Evolutionary conservation across 805 yeast species (phyloP).

Genomic region (Nakazawaea molendinolei): DNA sequence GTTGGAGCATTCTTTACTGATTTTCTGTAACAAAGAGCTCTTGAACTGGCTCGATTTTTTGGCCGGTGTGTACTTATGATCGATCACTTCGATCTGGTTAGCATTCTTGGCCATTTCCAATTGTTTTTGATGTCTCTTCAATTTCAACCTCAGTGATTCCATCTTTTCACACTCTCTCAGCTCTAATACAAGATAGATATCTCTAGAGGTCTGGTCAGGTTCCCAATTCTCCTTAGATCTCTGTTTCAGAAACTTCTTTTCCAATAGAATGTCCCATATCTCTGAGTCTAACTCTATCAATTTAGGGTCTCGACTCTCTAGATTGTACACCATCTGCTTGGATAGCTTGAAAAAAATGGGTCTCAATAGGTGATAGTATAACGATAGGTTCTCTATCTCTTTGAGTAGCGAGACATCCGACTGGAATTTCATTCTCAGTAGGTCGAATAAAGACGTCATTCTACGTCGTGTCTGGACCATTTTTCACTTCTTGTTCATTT

Average conservation of each 20-base stretch:
- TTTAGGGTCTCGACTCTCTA: constrained; percentile 38
- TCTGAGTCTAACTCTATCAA: constrained; percentile 34
- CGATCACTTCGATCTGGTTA: constrained; percentile 30
- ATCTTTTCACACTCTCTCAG: constrained; percentile 37
- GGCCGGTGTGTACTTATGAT: constrained; percentile 16
- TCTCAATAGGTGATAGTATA: constrained; percentile 35
- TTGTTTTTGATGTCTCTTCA: constrained; percentile 34
- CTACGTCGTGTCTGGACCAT: constrained; percentile 1
- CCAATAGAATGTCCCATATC: constrained; percentile 38
- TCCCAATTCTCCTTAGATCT: not conserved
- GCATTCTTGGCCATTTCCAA: constrained; percentile 33
- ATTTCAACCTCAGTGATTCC: constrained; percentile 35
- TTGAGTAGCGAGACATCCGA: constrained; percentile 2
- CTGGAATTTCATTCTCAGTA: constrained; percentile 1
- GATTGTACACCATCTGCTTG: constrained; percentile 32
- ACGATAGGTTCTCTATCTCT: constrained; percentile 4
- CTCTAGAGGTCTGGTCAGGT: constrained; percentile 19
- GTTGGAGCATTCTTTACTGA: constrained; percentile 21
- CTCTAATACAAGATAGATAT: constrained; percentile 31
- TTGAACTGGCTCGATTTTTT: constrained; percentile 15
- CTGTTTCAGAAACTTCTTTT: constrained; percentile 35
- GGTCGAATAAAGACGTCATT: constrained; percentile 3
- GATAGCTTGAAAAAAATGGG: constrained; percentile 40
- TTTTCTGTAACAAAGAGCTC: constrained; percentile 24
- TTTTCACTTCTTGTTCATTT: not conserved